Evolutionary conservation across 1,139 yeast genomes (phyloP).

Genomic region (Pichia sp.): DNA sequence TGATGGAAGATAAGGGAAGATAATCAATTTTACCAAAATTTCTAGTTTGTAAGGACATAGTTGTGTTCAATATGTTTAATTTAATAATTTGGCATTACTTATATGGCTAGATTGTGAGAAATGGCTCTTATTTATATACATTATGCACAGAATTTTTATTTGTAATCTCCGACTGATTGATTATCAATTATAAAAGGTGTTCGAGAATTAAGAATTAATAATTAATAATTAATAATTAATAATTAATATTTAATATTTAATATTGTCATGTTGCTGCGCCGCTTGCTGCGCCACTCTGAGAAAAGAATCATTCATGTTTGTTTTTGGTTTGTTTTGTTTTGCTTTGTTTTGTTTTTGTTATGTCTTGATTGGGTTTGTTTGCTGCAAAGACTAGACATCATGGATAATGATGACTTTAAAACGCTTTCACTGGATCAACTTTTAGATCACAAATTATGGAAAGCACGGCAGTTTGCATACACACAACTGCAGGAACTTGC

Average conservation of each 20-base stretch:
- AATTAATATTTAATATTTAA: too few relatives aligned
- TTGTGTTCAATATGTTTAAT: not conserved
- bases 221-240: too few relatives aligned
- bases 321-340: not conserved
- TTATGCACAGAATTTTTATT: not conserved
- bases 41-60: slow-evolving; percentile 40
- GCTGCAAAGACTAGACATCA: not conserved
- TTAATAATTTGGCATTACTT: not conserved
- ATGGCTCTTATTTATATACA: not conserved
- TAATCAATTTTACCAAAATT: slow-evolving; percentile 41
- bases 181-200: not conserved
- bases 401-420: slow-evolving; percentile 32
- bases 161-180: not conserved
- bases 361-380: not conserved
- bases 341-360: not conserved
- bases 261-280: not conserved
- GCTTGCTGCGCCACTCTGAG: not conserved
- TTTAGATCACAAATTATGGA: slow-evolving; percentile 53
- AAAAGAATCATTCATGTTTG: not conserved
- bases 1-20: slow-evolving; percentile 59
- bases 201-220: not conserved
- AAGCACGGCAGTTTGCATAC: slow-evolving; percentile 77
- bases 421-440: slow-evolving; percentile 61
- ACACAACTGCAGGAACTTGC: slow-evolving; percentile 55
- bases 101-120: too few relatives aligned